Conservation (phyloP, 768 basidiomycete genomes). For the Suillus occidentalis region DNA sequence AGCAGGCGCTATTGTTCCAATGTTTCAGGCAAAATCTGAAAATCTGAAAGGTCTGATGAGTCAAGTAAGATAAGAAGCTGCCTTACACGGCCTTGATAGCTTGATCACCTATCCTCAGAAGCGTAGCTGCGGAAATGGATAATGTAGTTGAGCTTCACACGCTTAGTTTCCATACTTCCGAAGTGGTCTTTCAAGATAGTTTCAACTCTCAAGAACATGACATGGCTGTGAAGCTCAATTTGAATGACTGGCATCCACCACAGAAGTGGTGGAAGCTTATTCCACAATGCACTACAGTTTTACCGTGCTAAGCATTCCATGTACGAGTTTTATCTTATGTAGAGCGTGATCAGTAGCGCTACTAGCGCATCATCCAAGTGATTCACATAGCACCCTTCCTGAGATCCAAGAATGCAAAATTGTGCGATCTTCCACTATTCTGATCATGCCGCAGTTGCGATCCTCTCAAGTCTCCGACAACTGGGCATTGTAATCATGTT, state of each 20-base stretch:
- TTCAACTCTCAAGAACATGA: neutral
- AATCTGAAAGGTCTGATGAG: neutral
- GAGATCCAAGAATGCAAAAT: neutral
- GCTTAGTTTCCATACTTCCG: neutral
- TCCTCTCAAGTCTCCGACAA: neutral
- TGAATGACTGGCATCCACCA: neutral
- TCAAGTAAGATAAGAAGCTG: neutral
- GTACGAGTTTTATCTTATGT: too few relatives aligned
- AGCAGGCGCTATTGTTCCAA: neutral
- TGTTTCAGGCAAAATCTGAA: neutral
- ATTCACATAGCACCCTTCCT: neutral
- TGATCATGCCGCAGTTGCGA: neutral
- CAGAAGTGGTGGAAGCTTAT: neutral
- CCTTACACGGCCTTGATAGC: neutral
- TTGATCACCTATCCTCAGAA: neutral
- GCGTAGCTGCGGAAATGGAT: neutral
- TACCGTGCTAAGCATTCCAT: neutral
- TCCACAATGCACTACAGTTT: neutral
- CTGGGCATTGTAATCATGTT: neutral
- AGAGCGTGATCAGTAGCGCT: neutral
- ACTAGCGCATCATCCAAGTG: neutral
- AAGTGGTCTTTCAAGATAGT: neutral
- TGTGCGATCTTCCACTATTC: neutral
- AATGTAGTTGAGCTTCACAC: neutral
- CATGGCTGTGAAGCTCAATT: neutral